phyloP scores from a whole-genome alignment of 2,329 filamentous ascomycete genomes.

The Aspergillus intermedius region DNA sequence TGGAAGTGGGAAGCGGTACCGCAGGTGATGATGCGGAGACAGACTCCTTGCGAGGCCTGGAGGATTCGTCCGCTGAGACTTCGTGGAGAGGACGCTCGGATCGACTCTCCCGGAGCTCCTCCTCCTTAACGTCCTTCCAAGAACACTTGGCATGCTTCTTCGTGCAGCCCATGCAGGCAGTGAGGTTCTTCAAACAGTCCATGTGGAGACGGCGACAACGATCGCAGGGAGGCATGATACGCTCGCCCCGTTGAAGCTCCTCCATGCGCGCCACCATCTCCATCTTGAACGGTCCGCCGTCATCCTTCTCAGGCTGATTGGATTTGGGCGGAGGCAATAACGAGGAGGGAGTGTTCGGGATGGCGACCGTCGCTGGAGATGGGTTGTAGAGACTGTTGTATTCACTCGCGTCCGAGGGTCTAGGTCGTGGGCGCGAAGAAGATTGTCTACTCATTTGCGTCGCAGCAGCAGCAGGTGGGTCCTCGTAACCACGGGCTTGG shows the following conservation, averaged over 20 bases:
- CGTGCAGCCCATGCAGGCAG: constrained; percentile 78
- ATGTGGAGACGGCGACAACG: constrained; percentile 72
- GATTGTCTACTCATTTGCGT: constrained; percentile 19
- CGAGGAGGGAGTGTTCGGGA: constrained; percentile 49
- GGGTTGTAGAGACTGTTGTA: constrained; percentile 37
- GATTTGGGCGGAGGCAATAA: constrained; percentile 45
- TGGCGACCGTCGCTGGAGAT: constrained; percentile 45
- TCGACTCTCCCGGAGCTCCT: constrained; percentile 49
- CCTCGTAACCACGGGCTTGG: constrained; percentile 35
- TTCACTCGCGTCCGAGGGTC: constrained; percentile 25
- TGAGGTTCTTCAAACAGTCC: constrained; percentile 78
- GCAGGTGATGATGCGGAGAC: background rate
- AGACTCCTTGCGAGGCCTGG: constrained; percentile 2
- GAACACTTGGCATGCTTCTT: constrained; percentile 85
- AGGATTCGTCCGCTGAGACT: constrained; percentile 9
- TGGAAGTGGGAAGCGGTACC: background rate
- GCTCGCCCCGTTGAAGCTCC: constrained; percentile 63
- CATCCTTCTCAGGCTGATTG: constrained; percentile 46
- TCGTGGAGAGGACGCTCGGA: constrained; percentile 8
- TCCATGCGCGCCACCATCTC: constrained; percentile 72
- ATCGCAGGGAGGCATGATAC: constrained; percentile 76
- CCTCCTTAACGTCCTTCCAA: constrained; percentile 73
- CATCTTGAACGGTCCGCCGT: constrained; percentile 53
- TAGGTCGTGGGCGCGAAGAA: constrained; percentile 24
- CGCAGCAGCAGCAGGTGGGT: constrained; percentile 9